These are phyloP conservation scores for Pistacia integerrima DNA, from an alignment of 345 rosid genomes.

Conservation along the genomic window DNA sequence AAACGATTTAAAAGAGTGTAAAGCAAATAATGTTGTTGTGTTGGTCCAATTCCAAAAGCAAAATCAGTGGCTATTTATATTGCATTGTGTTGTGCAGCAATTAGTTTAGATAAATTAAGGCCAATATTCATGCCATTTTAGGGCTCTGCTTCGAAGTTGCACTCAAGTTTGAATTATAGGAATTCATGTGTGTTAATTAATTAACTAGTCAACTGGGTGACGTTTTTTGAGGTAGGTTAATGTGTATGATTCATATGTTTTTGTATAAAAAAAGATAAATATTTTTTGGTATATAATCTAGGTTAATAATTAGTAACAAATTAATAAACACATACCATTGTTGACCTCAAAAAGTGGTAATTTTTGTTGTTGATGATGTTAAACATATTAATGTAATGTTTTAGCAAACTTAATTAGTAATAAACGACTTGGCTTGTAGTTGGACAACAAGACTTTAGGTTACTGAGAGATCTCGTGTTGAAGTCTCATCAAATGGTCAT, in stretches of 20 bases:
- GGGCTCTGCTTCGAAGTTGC: background rate
- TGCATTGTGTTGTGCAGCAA: background rate
- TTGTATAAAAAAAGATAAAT: background rate
- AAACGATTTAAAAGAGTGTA: background rate
- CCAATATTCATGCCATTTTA: background rate
- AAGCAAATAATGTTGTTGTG: background rate
- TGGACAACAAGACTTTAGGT: too few species aligned
- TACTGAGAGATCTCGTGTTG: too few species aligned
- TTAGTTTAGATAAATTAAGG: background rate
- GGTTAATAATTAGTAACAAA: too few species aligned
- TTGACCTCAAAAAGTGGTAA: too few species aligned
- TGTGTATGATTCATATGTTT: background rate
- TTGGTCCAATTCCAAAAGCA: background rate
- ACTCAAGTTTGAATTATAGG: background rate
- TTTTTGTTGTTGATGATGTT: too few species aligned
- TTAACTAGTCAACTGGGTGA: background rate
- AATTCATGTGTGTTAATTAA: background rate
- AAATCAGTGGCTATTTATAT: background rate
- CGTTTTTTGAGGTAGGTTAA: background rate
- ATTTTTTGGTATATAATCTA: background rate
- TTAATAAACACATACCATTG: too few species aligned
- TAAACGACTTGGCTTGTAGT: too few species aligned
- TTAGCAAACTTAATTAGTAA: too few species aligned
- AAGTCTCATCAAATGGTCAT: too few species aligned
- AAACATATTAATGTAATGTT: too few species aligned